A percentile compares a stretch with the other conserved stretches of the same genome.
phyloP scores from a whole-genome alignment of 768 basidiomycete species.

The Sarcodon aspratus region DNA sequence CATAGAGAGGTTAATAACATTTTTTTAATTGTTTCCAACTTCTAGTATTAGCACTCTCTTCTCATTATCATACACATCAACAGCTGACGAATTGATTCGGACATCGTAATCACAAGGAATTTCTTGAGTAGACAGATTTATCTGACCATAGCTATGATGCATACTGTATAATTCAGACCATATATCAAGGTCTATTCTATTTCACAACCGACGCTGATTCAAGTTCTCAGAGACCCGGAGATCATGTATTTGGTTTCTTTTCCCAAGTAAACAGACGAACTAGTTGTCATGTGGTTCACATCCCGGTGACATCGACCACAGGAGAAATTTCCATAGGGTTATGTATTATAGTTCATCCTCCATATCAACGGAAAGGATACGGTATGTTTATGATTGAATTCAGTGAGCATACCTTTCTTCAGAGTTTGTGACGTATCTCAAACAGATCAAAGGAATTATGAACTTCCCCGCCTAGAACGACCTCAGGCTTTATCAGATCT shows the following conservation, averaged over 20 bases:
- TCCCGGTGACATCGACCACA: conserved; percentile 14
- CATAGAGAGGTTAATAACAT: too few species aligned
- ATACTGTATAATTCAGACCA: too few species aligned
- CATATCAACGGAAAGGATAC: conserved; percentile 80
- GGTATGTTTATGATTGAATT: conserved; percentile 98
- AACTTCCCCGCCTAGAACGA: conserved; percentile 88
- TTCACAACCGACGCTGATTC: conserved; percentile 79
- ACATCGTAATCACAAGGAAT: too few species aligned
- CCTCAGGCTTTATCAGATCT: conserved; percentile 92
- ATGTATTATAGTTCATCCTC: conserved; percentile 91
- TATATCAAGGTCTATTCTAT: conserved; percentile 94
- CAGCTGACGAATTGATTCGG: too few species aligned
- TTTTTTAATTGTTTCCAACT: too few species aligned
- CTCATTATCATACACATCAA: too few species aligned
- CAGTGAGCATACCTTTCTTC: conserved; percentile 35
- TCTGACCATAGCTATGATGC: too few species aligned
- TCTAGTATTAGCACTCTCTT: too few species aligned
- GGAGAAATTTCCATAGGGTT: conserved; percentile 95
- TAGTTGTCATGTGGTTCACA: too few species aligned
- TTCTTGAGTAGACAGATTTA: too few species aligned
- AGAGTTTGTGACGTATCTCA: not conserved
- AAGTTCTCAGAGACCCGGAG: too few species aligned
- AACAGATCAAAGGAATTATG: conserved; percentile 55
- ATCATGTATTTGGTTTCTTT: conserved; percentile 74
- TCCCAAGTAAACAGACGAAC: too few species aligned